Conservation (phyloP, 2,329 filamentous ascomycete genomes). For the Cladosporium sp. region DNA sequence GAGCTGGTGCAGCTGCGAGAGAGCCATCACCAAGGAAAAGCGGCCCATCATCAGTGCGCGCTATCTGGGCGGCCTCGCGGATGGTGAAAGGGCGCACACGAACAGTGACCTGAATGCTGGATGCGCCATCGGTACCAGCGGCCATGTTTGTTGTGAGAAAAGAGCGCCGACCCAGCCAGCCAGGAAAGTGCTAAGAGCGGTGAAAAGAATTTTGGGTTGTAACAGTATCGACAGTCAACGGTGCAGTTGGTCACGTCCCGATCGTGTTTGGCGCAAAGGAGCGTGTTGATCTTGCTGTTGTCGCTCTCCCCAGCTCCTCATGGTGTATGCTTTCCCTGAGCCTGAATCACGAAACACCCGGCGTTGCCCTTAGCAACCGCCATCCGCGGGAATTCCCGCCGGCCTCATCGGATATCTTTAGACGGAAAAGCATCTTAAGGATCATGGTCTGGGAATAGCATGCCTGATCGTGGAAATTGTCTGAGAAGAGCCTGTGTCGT, state of each 20-base stretch:
- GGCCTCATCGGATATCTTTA: no score
- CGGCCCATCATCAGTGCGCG: constrained; percentile 74
- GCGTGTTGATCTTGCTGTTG: background rate
- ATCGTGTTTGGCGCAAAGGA: background rate
- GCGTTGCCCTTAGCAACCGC: background rate
- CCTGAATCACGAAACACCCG: background rate
- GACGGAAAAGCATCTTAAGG: no score
- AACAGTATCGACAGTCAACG: background rate
- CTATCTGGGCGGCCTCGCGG: constrained; percentile 88
- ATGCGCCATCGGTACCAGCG: constrained; percentile 37
- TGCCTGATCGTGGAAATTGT: no score
- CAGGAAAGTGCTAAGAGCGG: background rate
- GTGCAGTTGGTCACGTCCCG: background rate
- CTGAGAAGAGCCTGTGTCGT: no score
- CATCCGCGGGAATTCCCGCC: no score
- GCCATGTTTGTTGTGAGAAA: constrained; percentile 2
- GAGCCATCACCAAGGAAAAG: constrained; percentile 96
- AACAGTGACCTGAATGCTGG: constrained; percentile 51
- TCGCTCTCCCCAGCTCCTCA: constrained; percentile 8
- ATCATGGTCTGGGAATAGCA: no score
- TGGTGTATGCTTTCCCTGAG: background rate
- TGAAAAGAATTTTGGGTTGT: no score
- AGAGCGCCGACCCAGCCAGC: background rate
- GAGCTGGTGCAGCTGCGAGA: constrained; percentile 70
- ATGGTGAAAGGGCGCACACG: constrained; percentile 70